Base-by-base conservation (phyloP, 176 grass and related monocot genomes). In the Carex parvula region DNA sequence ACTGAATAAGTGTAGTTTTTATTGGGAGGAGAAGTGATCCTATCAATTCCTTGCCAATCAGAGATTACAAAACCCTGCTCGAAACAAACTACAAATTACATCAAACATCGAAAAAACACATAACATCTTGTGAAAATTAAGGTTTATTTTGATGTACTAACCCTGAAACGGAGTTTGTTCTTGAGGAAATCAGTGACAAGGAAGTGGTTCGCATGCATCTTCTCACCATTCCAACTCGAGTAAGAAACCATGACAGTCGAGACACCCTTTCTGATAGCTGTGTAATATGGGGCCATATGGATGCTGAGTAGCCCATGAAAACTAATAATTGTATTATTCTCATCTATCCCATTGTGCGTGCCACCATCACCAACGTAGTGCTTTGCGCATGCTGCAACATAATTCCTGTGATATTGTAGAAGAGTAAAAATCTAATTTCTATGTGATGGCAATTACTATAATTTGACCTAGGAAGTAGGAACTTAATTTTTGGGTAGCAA, bases 301-400 rank as follows among this genome's bases (percentile, higher is more conserved):
- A 92, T 97, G 2, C 88, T 91, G 84, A 94, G 91, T 18, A 97
- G 88, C 65, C 87, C 92, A 73, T 89, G 86, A 61, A 87, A 88
- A 86, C 46, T 85, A 0, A 90, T 67, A 78, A 84, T 82, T 56
- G 94, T 97, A 87, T 97, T 89, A 81, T 97, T 92, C 76, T 89
- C 92, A 61, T 97, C 89, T 59, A 97, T 88, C 10, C 94, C 92
- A 1, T 26, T 55, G 21, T 42, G 29, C 8, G 94, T 92, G 53
- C 94, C 92, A 37, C 91, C 94, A 68, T 94, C 94, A 58, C 94
- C 94, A n/a, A 97, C 92, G 68, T 88, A 97, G 80, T 97, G 92
- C 86, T 97, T 97, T 13, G 92, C 90, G 70, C 94, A 97, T 0
- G 92, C 94, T 48, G 90, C 92, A 29, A 97, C 94, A 63, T 84